Conservation (phyloP, 257 asterid species). For the Solanum boliviense region DNA sequence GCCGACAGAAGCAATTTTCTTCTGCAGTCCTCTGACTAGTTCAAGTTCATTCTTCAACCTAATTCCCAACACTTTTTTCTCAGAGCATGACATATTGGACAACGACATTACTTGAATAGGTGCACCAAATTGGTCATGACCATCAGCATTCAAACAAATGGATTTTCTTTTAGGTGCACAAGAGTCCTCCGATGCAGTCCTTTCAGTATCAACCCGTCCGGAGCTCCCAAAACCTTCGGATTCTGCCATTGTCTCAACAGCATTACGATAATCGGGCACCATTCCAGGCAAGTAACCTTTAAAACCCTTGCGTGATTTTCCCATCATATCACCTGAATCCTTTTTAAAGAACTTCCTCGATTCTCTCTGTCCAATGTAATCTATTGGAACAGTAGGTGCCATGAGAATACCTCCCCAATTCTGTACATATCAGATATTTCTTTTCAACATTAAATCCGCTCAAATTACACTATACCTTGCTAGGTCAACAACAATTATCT, state of each 20-base stretch:
- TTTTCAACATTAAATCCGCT: slow-evolving; percentile 11
- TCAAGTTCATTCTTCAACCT: slow-evolving; percentile 63
- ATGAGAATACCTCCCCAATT: slow-evolving; percentile 28
- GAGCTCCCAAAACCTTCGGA: slow-evolving; percentile 54
- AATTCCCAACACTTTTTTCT: slow-evolving; percentile 45
- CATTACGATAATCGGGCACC: slow-evolving; percentile 57
- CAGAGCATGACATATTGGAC: slow-evolving; percentile 46
- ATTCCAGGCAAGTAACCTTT: slow-evolving; percentile 40
- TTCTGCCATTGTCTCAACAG: slow-evolving; percentile 57
- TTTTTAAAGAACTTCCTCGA: slow-evolving; percentile 18
- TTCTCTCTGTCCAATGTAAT: slow-evolving; percentile 41
- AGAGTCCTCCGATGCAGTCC: slow-evolving; percentile 31
- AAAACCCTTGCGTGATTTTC: slow-evolving; percentile 56
- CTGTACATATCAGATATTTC: slow-evolving; percentile 30
- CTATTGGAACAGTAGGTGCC: slow-evolving; percentile 59
- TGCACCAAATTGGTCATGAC: slow-evolving; percentile 33
- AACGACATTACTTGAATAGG: slow-evolving; percentile 42
- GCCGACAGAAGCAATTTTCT: slow-evolving; percentile 32
- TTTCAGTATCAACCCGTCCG: slow-evolving; percentile 28
- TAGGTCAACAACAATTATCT: not conserved
- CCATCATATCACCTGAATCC: slow-evolving; percentile 32
- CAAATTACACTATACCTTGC: not conserved
- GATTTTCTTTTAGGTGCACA: slow-evolving; percentile 21
- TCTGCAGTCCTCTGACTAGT: slow-evolving; percentile 48
- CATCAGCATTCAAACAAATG: slow-evolving; percentile 27